A percentile compares a stretch with the other conserved stretches of the same genome.
Conservation (phyloP, 306 rosid species). For the Hippophae rhamnoides region DNA sequence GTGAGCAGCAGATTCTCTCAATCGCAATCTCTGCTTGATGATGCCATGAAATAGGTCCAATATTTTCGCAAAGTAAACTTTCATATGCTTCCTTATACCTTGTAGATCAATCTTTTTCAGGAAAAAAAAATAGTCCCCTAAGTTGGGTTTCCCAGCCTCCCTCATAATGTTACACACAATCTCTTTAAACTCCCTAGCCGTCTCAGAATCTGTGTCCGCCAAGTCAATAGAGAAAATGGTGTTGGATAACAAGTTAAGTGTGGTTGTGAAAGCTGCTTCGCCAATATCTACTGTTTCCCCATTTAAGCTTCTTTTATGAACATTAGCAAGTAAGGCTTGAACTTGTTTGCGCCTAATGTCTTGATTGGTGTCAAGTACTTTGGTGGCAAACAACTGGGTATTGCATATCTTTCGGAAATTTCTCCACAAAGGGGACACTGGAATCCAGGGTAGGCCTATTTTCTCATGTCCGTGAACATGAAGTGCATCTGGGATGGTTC, state of each 20-base stretch:
- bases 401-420: conserved; percentile 26
- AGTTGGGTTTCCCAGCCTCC: conserved; percentile 29
- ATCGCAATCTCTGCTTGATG: conserved; percentile 24
- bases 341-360: conserved; percentile 18
- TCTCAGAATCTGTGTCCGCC: conserved; percentile 22
- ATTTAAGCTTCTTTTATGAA: neutral
- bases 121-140: conserved; percentile 32
- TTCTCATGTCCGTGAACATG: conserved; percentile 17
- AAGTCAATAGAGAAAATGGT: conserved; percentile 33
- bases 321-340: conserved; percentile 8
- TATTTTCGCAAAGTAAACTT: conserved; percentile 11
- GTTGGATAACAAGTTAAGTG: conserved; percentile 26
- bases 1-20: conserved; percentile 1
- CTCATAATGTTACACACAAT: conserved; percentile 16
- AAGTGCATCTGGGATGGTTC: conserved; percentile 26
- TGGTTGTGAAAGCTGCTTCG: conserved; percentile 19
- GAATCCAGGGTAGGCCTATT: conserved; percentile 29
- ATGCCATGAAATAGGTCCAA: conserved; percentile 3
- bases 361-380: conserved; percentile 25
- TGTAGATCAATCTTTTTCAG: conserved; percentile 33
- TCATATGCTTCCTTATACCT: conserved; percentile 15
- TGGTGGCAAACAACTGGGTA: conserved; percentile 16
- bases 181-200: conserved; percentile 26
- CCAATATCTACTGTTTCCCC: conserved; percentile 27
- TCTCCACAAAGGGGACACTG: conserved; percentile 28